Conservation (phyloP, 805 yeast species). For the Candida multigemmis region DNA sequence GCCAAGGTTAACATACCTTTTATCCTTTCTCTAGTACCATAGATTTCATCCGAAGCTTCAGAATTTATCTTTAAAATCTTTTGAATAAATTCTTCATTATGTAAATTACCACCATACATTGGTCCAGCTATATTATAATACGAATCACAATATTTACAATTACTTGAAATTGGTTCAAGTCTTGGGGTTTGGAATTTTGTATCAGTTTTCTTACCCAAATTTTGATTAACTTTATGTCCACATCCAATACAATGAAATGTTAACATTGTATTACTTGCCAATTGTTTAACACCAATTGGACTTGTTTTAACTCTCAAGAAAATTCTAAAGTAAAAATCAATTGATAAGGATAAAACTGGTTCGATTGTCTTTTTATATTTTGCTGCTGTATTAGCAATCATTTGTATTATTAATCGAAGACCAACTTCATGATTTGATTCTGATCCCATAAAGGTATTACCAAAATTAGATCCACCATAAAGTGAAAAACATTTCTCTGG, state of each 20-base stretch:
- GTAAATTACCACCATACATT: conserved; percentile 85
- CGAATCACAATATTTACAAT: conserved; percentile 64
- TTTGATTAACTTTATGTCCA: conserved; percentile 61
- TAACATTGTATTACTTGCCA: conserved; percentile 69
- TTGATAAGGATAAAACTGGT: conserved; percentile 77
- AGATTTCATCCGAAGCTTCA: conserved; percentile 43
- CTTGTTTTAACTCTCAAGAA: conserved; percentile 71
- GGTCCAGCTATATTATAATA: conserved; percentile 86
- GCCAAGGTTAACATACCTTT: conserved; percentile 92
- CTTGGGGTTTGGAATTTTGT: conserved; percentile 48
- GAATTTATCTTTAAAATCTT: conserved; percentile 49
- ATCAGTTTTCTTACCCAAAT: conserved; percentile 49
- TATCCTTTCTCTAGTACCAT: conserved; percentile 76
- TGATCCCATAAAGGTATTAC: conserved; percentile 37
- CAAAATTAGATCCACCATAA: conserved; percentile 87
- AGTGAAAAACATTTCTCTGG: conserved; percentile 95
- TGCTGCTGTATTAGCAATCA: conserved; percentile 79
- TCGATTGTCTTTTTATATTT: conserved; percentile 80
- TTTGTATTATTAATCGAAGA: conserved; percentile 67
- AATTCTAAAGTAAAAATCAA: conserved; percentile 87
- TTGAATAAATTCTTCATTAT: conserved; percentile 57
- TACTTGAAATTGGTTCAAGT: conserved; percentile 36
- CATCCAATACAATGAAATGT: conserved; percentile 86
- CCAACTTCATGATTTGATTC: conserved; percentile 95
- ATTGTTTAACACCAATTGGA: conserved; percentile 74